Evolutionary conservation across 2,329 filamentous ascomycete species (phyloP), one percentile per base, ranked within the genome.

Genomic region (Neonectria magnoliae): DNA sequence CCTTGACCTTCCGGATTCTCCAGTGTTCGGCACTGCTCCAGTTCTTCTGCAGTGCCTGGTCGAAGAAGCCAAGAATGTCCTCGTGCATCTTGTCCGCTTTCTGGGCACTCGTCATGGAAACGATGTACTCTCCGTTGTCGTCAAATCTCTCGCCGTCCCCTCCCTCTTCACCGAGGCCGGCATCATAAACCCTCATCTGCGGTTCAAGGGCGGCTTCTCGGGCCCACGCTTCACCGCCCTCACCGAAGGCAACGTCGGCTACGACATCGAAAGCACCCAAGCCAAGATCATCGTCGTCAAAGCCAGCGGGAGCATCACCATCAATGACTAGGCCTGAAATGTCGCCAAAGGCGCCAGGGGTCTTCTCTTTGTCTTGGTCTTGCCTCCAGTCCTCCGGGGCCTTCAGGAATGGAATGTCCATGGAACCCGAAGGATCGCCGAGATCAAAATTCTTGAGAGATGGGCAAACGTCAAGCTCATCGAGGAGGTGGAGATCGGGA

Each of bases 11-110:
- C 67, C 93, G 88, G 76, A 99, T 98, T 71, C 95, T 91, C 96
- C 96, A 99, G 80, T 99, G 96, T 78, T 98, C 96, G n/a, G 96
- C 95, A 53, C 94, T 97, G 6, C 92, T 91, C 95, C 96, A 99
- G 75, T 98, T 98, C 85, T 97, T 98, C 77, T 96, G 93, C 47
- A 98, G 82, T 2, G 95, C 94, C 75, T 97, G 93, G 78, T 99
- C 96, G 76, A 99, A 99, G 81, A 98, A 99, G 75, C 93, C 92
- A n/a, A 99, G 86, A 62, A 99, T 97, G 73, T 97, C 95, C 72
- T 98, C 93, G 76, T 98, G 94, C 77, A 91, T 82, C 75, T 85
- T 85, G 73, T 93, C 93, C 55, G 85, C 85, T 59, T 89, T 88
- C 54, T 81, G 79, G 3, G 84, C 82, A 71, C 91, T 91, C 44